Conservation (phyloP, 257 asterid species). For the Fraxinus anomala region DNA sequence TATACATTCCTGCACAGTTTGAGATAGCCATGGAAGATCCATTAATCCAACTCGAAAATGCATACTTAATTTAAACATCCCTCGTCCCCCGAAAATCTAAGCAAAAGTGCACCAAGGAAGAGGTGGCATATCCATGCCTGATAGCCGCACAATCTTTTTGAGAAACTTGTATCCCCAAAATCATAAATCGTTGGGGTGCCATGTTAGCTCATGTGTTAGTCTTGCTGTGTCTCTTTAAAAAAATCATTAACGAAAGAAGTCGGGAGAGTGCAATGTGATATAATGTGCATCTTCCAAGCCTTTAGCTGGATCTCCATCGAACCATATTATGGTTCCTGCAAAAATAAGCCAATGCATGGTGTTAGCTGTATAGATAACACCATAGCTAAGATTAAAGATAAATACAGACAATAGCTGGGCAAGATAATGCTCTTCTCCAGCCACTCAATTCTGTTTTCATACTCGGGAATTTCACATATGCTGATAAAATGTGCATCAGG, state of each 20-base stretch:
- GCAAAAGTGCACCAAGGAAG: slow-evolving; percentile 3
- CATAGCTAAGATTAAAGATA: neutral
- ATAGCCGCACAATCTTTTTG: neutral
- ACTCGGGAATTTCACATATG: neutral
- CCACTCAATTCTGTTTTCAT: neutral
- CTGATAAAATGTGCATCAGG: neutral
- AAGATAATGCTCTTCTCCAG: neutral
- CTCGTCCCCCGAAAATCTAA: neutral
- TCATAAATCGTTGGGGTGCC: neutral
- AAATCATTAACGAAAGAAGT: neutral
- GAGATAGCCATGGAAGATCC: neutral
- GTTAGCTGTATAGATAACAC: neutral
- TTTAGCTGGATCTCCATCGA: neutral
- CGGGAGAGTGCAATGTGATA: neutral
- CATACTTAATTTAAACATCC: neutral
- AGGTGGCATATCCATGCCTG: slow-evolving; percentile 5
- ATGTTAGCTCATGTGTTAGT: neutral
- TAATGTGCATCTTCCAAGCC: slow-evolving; percentile 7
- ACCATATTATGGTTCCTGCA: neutral
- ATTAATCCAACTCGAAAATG: neutral
- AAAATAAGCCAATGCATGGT: neutral
- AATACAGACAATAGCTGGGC: neutral
- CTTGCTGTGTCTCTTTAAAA: neutral
- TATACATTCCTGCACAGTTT: slow-evolving; percentile 9
- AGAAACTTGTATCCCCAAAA: neutral